These are phyloP conservation scores for Serendipita sp. DNA, from an alignment of 768 basidiomycete species.

Conservation along the genomic window DNA sequence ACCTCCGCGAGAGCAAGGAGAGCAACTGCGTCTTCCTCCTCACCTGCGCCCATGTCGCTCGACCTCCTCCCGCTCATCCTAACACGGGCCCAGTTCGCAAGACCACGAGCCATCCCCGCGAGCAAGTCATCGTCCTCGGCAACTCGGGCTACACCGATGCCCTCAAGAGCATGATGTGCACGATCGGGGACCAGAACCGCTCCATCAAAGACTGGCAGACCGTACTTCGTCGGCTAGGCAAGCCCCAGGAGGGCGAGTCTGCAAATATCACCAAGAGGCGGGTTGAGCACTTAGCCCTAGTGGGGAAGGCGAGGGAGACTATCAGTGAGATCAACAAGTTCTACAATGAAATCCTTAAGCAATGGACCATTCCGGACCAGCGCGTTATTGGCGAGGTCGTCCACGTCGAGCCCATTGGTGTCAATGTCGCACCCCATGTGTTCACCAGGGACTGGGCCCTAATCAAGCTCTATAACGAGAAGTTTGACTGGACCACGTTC, in stretches of 20 bases:
- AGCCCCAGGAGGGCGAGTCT: not conserved
- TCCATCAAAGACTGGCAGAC: constrained; percentile 12
- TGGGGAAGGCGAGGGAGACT: not conserved
- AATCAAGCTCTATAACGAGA: constrained; percentile 16
- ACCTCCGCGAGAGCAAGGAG: constrained; percentile 18
- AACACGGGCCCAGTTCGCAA: constrained; percentile 9
- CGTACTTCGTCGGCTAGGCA: constrained; percentile 10
- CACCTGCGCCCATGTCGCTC: constrained; percentile 22
- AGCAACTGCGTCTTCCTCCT: constrained; percentile 20
- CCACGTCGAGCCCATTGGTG: constrained; percentile 18
- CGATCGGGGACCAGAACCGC: not conserved
- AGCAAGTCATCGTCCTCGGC: constrained; percentile 5
- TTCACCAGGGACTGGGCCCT: constrained; percentile 18
- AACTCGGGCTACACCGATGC: constrained; percentile 12
- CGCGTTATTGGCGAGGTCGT: constrained; percentile 19
- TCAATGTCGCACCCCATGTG: constrained; percentile 8
- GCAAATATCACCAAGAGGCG: not conserved
- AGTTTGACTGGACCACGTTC: constrained; percentile 17
- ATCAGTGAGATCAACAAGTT: constrained; percentile 9
- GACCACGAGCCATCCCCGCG: constrained; percentile 12
- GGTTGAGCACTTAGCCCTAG: not conserved
- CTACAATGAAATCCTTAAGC: constrained; percentile 12
- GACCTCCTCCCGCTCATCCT: constrained; percentile 13
- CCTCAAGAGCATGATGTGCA: constrained; percentile 12
- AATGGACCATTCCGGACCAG: constrained; percentile 14